phyloP scores from a whole-genome alignment of 345 rosid genomes.

The Boechera divaricarpa region DNA sequence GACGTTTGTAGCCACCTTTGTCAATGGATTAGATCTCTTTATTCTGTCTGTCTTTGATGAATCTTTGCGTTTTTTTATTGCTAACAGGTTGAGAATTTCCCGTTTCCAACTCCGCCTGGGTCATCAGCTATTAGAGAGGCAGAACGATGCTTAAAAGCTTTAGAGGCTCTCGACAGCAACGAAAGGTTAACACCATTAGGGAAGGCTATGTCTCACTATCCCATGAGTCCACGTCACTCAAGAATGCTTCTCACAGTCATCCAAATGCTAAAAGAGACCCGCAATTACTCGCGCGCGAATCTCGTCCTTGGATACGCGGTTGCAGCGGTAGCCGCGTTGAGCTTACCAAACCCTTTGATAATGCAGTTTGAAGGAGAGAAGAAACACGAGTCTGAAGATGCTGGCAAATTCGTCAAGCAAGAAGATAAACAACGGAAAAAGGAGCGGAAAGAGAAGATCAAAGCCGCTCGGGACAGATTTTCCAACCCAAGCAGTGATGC shows the following conservation, averaged over 20 bases:
- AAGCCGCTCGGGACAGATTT: slow-evolving; percentile 62
- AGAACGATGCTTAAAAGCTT: slow-evolving; percentile 68
- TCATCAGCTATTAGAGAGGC: slow-evolving; percentile 68
- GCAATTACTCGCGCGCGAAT: slow-evolving; percentile 57
- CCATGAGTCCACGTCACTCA: slow-evolving; percentile 93
- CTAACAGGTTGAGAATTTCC: slow-evolving; percentile 80
- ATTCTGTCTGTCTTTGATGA: slow-evolving; percentile 3
- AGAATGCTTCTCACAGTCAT: slow-evolving; percentile 87
- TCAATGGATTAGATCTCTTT: background rate
- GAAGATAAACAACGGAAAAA: slow-evolving; percentile 59
- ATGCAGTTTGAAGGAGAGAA: slow-evolving; percentile 58
- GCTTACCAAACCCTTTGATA: slow-evolving; percentile 77
- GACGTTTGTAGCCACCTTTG: slow-evolving; percentile 30
- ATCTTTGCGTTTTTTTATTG: slow-evolving; percentile 6
- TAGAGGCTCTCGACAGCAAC: slow-evolving; percentile 72
- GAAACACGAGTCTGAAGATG: slow-evolving; percentile 44
- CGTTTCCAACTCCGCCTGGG: slow-evolving; percentile 91
- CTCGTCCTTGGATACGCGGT: slow-evolving; percentile 74
- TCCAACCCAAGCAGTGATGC: slow-evolving; percentile 86
- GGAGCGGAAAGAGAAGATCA: slow-evolving; percentile 64
- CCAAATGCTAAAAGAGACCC: slow-evolving; percentile 54
- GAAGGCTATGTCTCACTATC: slow-evolving; percentile 83
- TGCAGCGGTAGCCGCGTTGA: slow-evolving; percentile 84
- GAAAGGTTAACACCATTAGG: slow-evolving; percentile 78
- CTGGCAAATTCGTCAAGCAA: slow-evolving; percentile 46